Conservation (phyloP, 1,284 basidiomycete species). For the Coniophora puteana region DNA sequence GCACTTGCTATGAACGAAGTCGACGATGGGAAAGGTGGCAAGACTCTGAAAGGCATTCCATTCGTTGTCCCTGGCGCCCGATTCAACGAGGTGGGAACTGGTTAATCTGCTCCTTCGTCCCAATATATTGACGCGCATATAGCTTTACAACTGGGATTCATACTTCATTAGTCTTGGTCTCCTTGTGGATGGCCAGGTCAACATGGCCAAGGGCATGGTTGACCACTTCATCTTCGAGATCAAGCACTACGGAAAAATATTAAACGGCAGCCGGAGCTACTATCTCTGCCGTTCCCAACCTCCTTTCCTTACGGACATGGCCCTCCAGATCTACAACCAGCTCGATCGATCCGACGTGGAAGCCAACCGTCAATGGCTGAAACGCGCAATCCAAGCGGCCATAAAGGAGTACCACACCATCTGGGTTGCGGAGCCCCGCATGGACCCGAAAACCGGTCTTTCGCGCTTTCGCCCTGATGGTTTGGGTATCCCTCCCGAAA, state of each 20-base stretch:
- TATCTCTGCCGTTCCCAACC: slow-evolving; percentile 96
- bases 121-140: slow-evolving; percentile 9
- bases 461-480: slow-evolving; percentile 94
- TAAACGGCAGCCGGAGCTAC: slow-evolving; percentile 79
- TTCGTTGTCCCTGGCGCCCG: slow-evolving; percentile 97
- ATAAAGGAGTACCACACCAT: slow-evolving; percentile 99
- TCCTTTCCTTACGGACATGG: slow-evolving; percentile 98
- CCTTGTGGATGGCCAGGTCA: slow-evolving; percentile 89
- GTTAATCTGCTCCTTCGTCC: slow-evolving; percentile 2
- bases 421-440: slow-evolving; percentile 92
- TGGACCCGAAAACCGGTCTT: slow-evolving; percentile 90
- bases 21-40: slow-evolving; percentile 74
- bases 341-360: slow-evolving; percentile 82
- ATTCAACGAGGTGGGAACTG: slow-evolving; percentile 85
- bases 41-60: slow-evolving; percentile 87
- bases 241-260: slow-evolving; percentile 91
- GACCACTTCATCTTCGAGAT: slow-evolving; percentile 99
- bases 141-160: slow-evolving; percentile 91
- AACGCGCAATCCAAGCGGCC: slow-evolving; percentile 91
- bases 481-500: slow-evolving; percentile 96
- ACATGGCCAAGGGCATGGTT: slow-evolving; percentile 95
- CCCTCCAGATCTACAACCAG: slow-evolving; percentile 95
- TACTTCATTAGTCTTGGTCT: slow-evolving; percentile 95
- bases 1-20: slow-evolving; percentile 94
- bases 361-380: slow-evolving; percentile 89